Conservation (phyloP, 1,284 basidiomycete genomes). For the Tranzscheliella williamsii region DNA sequence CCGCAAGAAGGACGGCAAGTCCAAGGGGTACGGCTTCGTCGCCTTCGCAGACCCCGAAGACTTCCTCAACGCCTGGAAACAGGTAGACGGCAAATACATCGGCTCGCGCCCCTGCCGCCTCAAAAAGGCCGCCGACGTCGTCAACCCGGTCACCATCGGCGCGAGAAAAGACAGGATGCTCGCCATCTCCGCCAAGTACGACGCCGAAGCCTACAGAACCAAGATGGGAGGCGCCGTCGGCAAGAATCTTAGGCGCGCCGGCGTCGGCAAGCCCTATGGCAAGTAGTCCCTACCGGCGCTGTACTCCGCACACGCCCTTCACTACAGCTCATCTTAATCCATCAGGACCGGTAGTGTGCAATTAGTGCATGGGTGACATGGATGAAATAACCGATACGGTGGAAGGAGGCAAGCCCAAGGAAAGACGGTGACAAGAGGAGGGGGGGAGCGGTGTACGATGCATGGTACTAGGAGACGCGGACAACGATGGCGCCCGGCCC, state of each 20-base stretch:
- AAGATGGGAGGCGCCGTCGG: slow-evolving; percentile 60
- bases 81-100: slow-evolving; percentile 83
- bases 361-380: too few species aligned
- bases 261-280: slow-evolving; percentile 30
- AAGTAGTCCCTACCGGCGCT: slow-evolving; percentile 1
- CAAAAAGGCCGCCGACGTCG: slow-evolving; percentile 55
- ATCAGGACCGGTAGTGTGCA: too few species aligned
- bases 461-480: slow-evolving; percentile 49
- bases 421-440: too few species aligned
- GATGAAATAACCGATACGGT: too few species aligned
- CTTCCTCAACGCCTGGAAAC: slow-evolving; percentile 97
- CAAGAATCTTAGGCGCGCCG: slow-evolving; percentile 36
- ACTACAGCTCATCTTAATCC: too few species aligned
- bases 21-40: slow-evolving; percentile 90
- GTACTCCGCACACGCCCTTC: background rate
- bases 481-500: slow-evolving; percentile 54
- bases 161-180: slow-evolving; percentile 56
- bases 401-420: too few species aligned
- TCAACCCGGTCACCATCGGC: slow-evolving; percentile 51
- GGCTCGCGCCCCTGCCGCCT: slow-evolving; percentile 55
- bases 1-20: slow-evolving; percentile 79
- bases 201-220: slow-evolving; percentile 34
- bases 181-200: slow-evolving; percentile 48
- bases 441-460: too few species aligned
- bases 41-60: slow-evolving; percentile 98